These are phyloP conservation scores for Annona cherimola DNA, from an alignment of 164 flowering plant genomes.

Conservation along the genomic window DNA sequence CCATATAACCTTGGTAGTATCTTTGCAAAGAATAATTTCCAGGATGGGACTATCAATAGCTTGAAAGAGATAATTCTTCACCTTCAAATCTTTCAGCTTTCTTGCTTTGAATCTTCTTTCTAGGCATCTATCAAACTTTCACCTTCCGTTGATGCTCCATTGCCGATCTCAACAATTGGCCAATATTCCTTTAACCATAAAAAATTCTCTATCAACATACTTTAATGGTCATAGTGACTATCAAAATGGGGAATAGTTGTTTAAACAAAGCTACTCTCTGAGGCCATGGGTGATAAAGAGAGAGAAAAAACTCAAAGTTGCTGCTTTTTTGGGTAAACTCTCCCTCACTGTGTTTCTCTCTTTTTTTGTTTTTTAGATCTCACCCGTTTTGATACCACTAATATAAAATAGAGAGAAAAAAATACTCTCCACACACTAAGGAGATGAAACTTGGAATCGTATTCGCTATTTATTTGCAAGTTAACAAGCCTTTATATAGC, in stretches of 20 bases:
- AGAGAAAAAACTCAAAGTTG: too few relatives aligned
- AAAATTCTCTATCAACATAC: background rate
- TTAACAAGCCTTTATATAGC: too few relatives aligned
- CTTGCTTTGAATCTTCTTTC: background rate
- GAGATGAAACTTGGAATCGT: too few relatives aligned
- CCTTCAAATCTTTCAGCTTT: slow-evolving; percentile 1
- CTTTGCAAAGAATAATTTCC: slow-evolving; percentile 2
- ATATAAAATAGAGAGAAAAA: too few relatives aligned
- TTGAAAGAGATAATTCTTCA: slow-evolving; percentile 1
- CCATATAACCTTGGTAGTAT: background rate
- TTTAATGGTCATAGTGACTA: slow-evolving; percentile 4
- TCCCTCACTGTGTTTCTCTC: too few relatives aligned
- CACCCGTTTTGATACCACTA: too few relatives aligned
- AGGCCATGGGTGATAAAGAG: too few relatives aligned
- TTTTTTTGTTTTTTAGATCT: too few relatives aligned
- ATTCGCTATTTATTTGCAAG: too few relatives aligned
- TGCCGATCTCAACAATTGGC: background rate
- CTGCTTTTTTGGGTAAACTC: too few relatives aligned
- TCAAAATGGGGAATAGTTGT: background rate
- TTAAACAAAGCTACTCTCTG: too few relatives aligned
- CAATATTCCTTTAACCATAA: background rate
- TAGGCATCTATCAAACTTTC: background rate
- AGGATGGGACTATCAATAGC: background rate
- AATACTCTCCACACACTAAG: too few relatives aligned
- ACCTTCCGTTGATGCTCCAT: background rate